Evolutionary conservation across 2,329 filamentous ascomycete genomes (phyloP).

Genomic region (Stagonosporopsis rhizophila): DNA sequence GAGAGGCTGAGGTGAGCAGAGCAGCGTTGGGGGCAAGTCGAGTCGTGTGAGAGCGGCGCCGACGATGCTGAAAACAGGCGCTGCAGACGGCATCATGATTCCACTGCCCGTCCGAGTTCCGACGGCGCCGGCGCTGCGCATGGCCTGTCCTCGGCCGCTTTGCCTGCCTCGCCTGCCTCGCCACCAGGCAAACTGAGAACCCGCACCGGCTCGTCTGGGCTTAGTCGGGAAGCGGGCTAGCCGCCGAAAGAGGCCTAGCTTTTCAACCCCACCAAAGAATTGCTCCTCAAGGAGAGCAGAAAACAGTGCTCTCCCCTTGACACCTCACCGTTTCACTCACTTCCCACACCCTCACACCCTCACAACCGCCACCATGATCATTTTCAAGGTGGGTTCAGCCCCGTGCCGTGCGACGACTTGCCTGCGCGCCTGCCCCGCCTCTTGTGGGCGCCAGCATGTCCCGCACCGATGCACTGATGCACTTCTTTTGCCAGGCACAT

Average conservation of each 20-base stretch:
- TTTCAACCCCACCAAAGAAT: constrained; percentile 21
- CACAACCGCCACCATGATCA: constrained; percentile 59
- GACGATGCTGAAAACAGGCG: constrained; percentile 24
- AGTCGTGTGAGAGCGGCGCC: constrained; percentile 45
- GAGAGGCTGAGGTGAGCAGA: constrained; percentile 46
- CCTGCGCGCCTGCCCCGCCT: constrained; percentile 38
- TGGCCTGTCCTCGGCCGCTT: background rate
- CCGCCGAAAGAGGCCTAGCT: constrained; percentile 6
- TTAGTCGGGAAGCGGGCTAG: constrained; percentile 9
- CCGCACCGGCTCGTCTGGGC: background rate
- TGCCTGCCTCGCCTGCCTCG: constrained; percentile 2
- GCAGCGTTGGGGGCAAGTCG: constrained; percentile 21
- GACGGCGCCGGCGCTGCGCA: constrained; percentile 4
- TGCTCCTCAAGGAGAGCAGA: constrained; percentile 15
- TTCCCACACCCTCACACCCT: constrained; percentile 18
- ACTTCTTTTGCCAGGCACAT: constrained; percentile 6
- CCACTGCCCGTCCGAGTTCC: constrained; percentile 8
- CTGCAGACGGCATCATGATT: constrained; percentile 32
- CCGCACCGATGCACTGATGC: constrained; percentile 9
- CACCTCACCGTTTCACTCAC: constrained; percentile 18
- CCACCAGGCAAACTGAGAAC: constrained; percentile 3
- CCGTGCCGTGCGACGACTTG: constrained; percentile 19
- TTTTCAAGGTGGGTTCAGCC: constrained; percentile 60
- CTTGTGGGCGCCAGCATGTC: constrained; percentile 21
- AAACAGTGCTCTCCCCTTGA: constrained; percentile 1